A percentile compares a stretch with the other conserved stretches of the same genome.
These are phyloP conservation scores for Tephrocybe sp. DNA, from an alignment of 768 basidiomycete genomes.

Conservation along the genomic window DNA sequence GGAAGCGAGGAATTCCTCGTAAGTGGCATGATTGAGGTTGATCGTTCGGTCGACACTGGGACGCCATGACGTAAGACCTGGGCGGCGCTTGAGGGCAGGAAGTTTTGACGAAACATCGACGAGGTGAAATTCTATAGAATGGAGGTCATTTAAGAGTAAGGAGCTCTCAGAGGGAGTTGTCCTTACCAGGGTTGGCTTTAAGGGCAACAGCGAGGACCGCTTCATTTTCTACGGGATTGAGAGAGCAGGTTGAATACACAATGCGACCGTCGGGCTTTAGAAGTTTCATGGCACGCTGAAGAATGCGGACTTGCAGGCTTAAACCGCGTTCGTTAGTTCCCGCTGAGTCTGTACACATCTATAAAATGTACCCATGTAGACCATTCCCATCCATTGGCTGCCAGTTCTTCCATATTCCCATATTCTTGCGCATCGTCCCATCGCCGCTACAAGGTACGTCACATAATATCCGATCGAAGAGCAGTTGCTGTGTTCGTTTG, in stretches of 20 bases:
- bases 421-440: slow-evolving; percentile 93
- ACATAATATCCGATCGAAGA: slow-evolving; percentile 92
- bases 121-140: slow-evolving; percentile 63
- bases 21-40: slow-evolving; percentile 54
- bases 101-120: slow-evolving; percentile 75
- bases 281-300: slow-evolving; percentile 90
- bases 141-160: neutral
- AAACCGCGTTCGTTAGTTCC: neutral
- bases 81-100: slow-evolving; percentile 69
- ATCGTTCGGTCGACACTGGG: slow-evolving; percentile 63
- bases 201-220: slow-evolving; percentile 90
- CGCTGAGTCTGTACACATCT: too few species aligned
- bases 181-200: slow-evolving; percentile 61
- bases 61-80: slow-evolving; percentile 78
- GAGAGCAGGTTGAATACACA: slow-evolving; percentile 96
- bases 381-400: slow-evolving; percentile 87
- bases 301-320: slow-evolving; percentile 90
- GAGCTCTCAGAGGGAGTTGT: neutral
- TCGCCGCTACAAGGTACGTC: slow-evolving; percentile 99
- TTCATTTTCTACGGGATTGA: slow-evolving; percentile 98
- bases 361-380: slow-evolving; percentile 67
- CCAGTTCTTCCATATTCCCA: slow-evolving; percentile 95
- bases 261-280: slow-evolving; percentile 82
- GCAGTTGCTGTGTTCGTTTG: slow-evolving; percentile 48
- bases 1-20: slow-evolving; percentile 57